Evolutionary conservation across 179 eudicot species (phyloP), one percentile per base, ranked within the genome.

Genomic region (Beta lomatogona): DNA sequence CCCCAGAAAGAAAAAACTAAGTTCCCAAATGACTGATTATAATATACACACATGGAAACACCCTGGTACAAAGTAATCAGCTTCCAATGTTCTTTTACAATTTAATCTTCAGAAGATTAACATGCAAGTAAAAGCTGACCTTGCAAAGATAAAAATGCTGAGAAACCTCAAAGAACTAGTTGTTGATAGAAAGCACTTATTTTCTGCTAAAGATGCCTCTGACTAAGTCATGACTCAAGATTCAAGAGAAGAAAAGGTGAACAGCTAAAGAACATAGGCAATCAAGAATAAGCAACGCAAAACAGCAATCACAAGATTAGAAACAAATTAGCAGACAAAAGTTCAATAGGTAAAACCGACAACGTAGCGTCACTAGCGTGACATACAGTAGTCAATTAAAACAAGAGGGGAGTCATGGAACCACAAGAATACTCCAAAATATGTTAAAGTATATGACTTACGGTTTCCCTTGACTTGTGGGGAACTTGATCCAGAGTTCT

Each of bases 401-500:
- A 73, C 16, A 67, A 67, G n/a, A 46, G 19, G 44, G 70, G 68
- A 53, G 19, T 21, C 19, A 13, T 74, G 61, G 55, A 18, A 55
- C 31, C 65, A 53, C 18, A 8, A 9, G 65, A 71, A 21, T 73
- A 63, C 25, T 22, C 13, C 50, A 46, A 21, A 71, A 63, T 50
- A 74, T 16, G 46, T 8, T 22, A 63, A 57, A 59, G 70, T 28
- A 18, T 72, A 6, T 45, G 63, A 86, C 95, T 15, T 81, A 93
- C 97, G 79, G 85, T 93, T 92, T 76, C 79, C 88, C 77, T 92
- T 92, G 79, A 82, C 79, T 76, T 78, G 79, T 55, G 90, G 83
- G 76, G 89, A 84, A 76, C 81, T 77, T 78, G 90, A 84, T 46
- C 57, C 81, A 21, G 78, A 71, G 52, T 48, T 80, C 80, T 86